Conservation (phyloP, 208 protist species). For the Plasmodiophora brassicae region DNA sequence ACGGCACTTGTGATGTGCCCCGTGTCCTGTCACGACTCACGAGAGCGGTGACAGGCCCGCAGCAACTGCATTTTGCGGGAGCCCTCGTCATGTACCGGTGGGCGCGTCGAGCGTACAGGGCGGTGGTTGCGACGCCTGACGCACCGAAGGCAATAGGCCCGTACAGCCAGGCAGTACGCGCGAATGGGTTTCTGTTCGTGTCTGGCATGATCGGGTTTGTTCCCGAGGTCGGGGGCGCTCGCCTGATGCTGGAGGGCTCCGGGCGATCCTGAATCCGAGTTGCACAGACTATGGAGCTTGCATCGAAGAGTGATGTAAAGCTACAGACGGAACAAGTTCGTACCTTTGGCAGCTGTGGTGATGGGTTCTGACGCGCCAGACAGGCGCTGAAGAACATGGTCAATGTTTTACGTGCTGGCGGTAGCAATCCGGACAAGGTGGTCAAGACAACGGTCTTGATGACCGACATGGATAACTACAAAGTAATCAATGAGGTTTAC, state of each 20-base stretch:
- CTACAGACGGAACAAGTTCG: background rate
- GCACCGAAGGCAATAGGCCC: slow-evolving; percentile 50
- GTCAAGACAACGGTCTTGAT: slow-evolving; percentile 62
- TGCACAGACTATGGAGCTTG: slow-evolving; percentile 2
- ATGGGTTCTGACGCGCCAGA: no score
- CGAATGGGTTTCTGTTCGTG: slow-evolving; percentile 52
- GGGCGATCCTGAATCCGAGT: slow-evolving; percentile 43
- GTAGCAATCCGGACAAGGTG: slow-evolving; percentile 47
- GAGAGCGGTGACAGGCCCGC: no score
- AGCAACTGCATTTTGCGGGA: no score
- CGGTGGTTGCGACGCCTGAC: slow-evolving; percentile 14
- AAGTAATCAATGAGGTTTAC: slow-evolving; percentile 62
- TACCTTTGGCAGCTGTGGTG: no score
- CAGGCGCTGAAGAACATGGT: slow-evolving; percentile 57
- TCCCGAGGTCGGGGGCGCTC: slow-evolving; percentile 24
- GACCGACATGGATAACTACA: slow-evolving; percentile 64
- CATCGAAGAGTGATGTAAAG: background rate
- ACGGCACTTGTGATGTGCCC: no score
- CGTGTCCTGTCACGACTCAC: no score
- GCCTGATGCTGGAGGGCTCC: background rate
- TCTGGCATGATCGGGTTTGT: slow-evolving; percentile 55
- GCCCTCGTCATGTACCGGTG: no score
- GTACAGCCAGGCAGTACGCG: slow-evolving; percentile 50
- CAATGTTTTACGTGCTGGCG: slow-evolving; percentile 50
- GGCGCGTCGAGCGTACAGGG: slow-evolving; percentile 17